Conservation (phyloP, 805 yeast species). For the Pichia sporocuriosa region DNA sequence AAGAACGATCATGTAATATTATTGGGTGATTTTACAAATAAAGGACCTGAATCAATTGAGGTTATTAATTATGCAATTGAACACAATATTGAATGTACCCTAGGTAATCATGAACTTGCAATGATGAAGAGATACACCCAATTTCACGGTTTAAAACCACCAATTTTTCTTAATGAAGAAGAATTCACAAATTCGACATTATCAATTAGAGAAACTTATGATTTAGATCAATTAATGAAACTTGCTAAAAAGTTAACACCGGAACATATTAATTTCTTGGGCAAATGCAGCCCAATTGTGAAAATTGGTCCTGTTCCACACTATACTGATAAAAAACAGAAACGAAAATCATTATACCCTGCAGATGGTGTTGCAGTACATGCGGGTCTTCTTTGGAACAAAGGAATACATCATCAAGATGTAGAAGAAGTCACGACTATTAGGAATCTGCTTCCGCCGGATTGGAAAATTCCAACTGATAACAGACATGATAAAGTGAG, state of each 20-base stretch:
- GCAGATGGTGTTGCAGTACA: slow-evolving; percentile 61
- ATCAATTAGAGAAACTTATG: slow-evolving; percentile 22
- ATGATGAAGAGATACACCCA: slow-evolving; percentile 59
- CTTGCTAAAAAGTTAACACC: slow-evolving; percentile 52
- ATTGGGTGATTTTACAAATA: slow-evolving; percentile 79
- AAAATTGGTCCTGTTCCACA: slow-evolving; percentile 55
- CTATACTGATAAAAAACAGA: slow-evolving; percentile 24
- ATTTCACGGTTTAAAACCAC: slow-evolving; percentile 40
- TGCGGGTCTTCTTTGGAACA: slow-evolving; percentile 73
- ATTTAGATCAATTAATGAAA: slow-evolving; percentile 32
- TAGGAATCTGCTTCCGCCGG: slow-evolving; percentile 61
- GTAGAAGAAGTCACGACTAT: slow-evolving; percentile 62
- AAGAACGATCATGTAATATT: slow-evolving; percentile 54
- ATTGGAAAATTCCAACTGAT: slow-evolving; percentile 52
- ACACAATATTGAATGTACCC: slow-evolving; percentile 58
- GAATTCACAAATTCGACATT: slow-evolving; percentile 6
- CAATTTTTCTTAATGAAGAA: slow-evolving; percentile 17
- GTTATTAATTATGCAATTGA: slow-evolving; percentile 62
- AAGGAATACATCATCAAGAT: slow-evolving; percentile 45
- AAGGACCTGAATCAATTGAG: slow-evolving; percentile 70
- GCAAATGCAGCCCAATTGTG: slow-evolving; percentile 58
- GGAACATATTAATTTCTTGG: slow-evolving; percentile 53
- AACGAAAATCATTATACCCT: slow-evolving; percentile 18
- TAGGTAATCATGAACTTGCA: slow-evolving; percentile 86
- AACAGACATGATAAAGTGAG: slow-evolving; percentile 25